Conservation (phyloP, 2,329 filamentous ascomycete species). For the Ophiostoma himal-ulmi region DNA sequence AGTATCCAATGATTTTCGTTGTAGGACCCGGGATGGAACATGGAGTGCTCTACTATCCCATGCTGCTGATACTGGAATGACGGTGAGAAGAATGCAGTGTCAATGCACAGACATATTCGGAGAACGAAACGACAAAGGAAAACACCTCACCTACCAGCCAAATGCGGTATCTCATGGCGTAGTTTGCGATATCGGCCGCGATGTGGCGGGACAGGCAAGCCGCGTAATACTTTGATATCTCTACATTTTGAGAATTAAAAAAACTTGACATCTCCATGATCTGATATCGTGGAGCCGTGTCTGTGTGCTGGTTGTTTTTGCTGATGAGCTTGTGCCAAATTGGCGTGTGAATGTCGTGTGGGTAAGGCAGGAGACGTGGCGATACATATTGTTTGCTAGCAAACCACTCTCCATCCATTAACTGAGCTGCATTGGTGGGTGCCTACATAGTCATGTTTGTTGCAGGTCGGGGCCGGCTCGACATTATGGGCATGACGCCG, state of each 20-base stretch:
- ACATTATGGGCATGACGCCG: too few species aligned
- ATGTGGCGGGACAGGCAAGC: not conserved
- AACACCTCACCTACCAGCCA: not conserved
- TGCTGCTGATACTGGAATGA: conserved; percentile 11
- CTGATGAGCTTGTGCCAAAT: not conserved
- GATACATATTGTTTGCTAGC: too few species aligned
- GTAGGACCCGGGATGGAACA: not conserved
- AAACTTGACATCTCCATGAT: not conserved
- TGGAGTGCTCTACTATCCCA: not conserved
- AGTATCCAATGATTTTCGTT: not conserved
- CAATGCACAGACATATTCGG: not conserved
- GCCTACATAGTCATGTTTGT: too few species aligned
- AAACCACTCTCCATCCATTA: too few species aligned
- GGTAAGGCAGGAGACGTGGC: too few species aligned
- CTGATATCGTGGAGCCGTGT: not conserved
- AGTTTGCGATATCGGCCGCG: conserved; percentile 16
- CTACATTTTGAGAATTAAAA: not conserved
- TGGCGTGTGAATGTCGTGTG: too few species aligned
- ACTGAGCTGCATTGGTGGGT: too few species aligned
- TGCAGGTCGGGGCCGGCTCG: too few species aligned
- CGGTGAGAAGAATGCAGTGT: conserved; percentile 1
- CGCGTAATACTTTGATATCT: not conserved
- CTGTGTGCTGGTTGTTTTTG: not conserved
- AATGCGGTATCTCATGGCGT: not conserved
- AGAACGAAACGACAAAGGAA: not conserved